Conservation (phyloP, 2,329 filamentous ascomycete species). For the Diaporthe australafricana region DNA sequence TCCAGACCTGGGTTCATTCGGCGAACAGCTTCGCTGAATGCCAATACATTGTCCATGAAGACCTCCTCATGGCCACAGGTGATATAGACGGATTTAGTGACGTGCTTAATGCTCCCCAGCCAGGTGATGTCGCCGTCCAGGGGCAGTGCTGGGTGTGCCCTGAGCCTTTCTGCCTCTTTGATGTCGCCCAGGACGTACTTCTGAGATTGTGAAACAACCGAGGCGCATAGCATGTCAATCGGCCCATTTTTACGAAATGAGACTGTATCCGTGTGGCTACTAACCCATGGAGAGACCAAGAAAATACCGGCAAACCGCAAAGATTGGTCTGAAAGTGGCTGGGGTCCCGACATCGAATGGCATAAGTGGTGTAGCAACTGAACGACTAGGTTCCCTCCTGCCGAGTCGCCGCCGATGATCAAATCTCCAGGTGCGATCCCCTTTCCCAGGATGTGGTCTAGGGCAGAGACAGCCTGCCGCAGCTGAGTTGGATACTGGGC, state of each 20-base stretch:
- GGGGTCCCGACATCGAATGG: conserved; percentile 38
- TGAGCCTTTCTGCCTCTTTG: not conserved
- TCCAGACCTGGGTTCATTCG: not conserved
- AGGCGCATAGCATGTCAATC: not conserved
- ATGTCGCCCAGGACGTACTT: not conserved
- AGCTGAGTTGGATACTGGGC: conserved; percentile 47
- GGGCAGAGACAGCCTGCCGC: conserved; percentile 46
- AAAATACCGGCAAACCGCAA: not conserved
- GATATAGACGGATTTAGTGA: not conserved
- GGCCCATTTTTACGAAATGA: not conserved
- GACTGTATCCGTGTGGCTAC: not conserved
- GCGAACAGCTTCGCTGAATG: not conserved
- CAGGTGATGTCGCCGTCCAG: not conserved
- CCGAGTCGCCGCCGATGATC: conserved; percentile 51
- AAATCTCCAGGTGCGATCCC: conserved; percentile 47
- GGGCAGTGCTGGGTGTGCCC: not conserved
- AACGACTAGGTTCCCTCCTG: conserved; percentile 49
- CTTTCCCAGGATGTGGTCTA: conserved; percentile 44
- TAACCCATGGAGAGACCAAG: conserved; percentile 1
- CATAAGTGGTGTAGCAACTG: conserved; percentile 48
- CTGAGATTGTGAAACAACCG: not conserved
- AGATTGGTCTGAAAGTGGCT: not conserved
- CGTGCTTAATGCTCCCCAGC: not conserved
- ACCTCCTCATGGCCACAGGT: not conserved
- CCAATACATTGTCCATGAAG: not conserved